Base-by-base conservation (phyloP, 2,329 filamentous ascomycete genomes). In the Epichloe glyceriae region DNA sequence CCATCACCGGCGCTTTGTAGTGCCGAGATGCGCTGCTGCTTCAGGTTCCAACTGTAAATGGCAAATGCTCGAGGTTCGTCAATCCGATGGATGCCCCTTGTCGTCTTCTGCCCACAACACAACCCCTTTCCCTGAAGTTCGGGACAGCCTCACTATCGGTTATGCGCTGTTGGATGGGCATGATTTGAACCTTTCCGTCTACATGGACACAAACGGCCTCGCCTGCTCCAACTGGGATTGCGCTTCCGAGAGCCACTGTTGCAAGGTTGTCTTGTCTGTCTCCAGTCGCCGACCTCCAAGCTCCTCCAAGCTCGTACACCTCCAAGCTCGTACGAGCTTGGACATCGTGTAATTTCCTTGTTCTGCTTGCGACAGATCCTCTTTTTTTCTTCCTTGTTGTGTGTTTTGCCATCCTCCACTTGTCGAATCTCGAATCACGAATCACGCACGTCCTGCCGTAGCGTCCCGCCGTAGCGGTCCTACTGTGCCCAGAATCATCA, bases 21-120 rank as follows among this genome's bases (percentile, higher is more conserved):
- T 48, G 46, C 37, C 50, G 35, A 52, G 46, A 52, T 52, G 50
- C 34, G 22, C 41, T 47, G 50, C 46, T 41, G 19, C 34, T 45
- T 37, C 22, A 12, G 22, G n/a, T 30, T 38, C 12, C 46, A 44
- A 45, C 26, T 22, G 39, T 49, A 45, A 33, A 30, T 47, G 40
- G 26, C 35, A n/a, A 8, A 39, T 26, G 22, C 20, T 41, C 46
- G 46, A 49, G 50, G 50, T 52, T 49, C 46, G 50, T 52, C 10
- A 12, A 37, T 15, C 19, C 39, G n/a, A 41, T 40, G 22, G 8
- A 26, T 34, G 10, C 15, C 17, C 34, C 19, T 41, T 41, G 35
- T 35, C 44, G 35, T 34, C 4, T 19, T 41, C 20, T 47, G 5
- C 26, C 26, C 22, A 26, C 37, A 14, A 26, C 37, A 14, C 37